Evolutionary conservation across 2,329 filamentous ascomycete species (phyloP), one percentile per base, ranked within the genome.

Genomic region (Hypoxylon sp.): DNA sequence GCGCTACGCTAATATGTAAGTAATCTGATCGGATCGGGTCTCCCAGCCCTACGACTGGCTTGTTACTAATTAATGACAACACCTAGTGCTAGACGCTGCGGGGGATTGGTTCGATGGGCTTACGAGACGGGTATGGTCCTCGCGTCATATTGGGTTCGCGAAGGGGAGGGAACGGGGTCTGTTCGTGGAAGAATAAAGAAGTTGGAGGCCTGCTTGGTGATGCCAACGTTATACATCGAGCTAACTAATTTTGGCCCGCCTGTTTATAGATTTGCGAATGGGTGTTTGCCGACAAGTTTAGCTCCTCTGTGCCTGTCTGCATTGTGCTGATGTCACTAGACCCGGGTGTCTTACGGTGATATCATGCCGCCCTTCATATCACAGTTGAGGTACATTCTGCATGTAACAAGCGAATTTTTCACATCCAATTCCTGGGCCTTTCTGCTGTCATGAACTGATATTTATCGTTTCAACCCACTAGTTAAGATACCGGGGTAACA

Each of bases 11-110:
- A 54, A 22, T 35, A 63, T 46, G 52, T 50, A 42, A 44, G 52
- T 56, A 61, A 62, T 66, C 57, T 67, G 63, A 67, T 67, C 63
- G 58, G 63, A 63, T 67, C 58, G 63, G 31, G 33, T 1, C 19
- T n/a, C 59, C 59, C 62, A 65, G 62, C 62, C 62, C 62, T 65
- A 65, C 54, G 35, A 17, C 50, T 42, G 31, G 46, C 56, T 35
- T 26, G 11, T 39, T 14, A 33, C 26, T 51, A 59, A 59, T 59
- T 37, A 47, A 59, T 51, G 33, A 33, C 46, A 33, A n/a, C 33
- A 3, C 13, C 29, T 31, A 2, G 2, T 9, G 24, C 31, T 31
- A 44, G 29, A 56, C 35, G 8, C n/a, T 39, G 51, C 17, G 51
- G 53, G 35, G 44, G 35, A 42, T 44, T 56, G 51, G 51, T 50